Evolutionary conservation across 2,329 filamentous ascomycete genomes (phyloP).

Genomic region (Amesomyces nigricolor): DNA sequence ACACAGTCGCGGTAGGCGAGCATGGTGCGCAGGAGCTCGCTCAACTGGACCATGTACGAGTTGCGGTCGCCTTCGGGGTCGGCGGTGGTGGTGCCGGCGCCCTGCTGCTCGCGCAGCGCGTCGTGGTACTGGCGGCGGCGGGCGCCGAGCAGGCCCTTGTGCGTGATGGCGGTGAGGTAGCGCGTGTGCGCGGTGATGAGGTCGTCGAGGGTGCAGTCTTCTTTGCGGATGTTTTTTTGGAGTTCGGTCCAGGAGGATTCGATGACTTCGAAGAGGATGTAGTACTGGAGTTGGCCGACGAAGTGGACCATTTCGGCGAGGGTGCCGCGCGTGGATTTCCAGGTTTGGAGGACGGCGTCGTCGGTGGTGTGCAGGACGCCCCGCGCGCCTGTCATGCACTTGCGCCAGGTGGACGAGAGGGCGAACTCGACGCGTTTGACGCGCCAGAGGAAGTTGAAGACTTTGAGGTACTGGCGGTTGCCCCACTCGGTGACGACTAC

Average conservation of each 20-base stretch:
- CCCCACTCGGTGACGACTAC: conserved; percentile 96
- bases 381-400: conserved; percentile 89
- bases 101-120: conserved; percentile 31
- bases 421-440: conserved; percentile 97
- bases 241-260: conserved; percentile 92
- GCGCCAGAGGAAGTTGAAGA: conserved; percentile 98
- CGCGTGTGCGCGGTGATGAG: conserved; percentile 85
- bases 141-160: conserved; percentile 87
- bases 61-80: conserved; percentile 56
- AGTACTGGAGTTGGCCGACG: conserved; percentile 93
- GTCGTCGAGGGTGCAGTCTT: conserved; percentile 88
- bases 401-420: conserved; percentile 82
- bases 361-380: conserved; percentile 80
- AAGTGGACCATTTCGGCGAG: conserved; percentile 99
- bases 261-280: conserved; percentile 97
- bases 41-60: conserved; percentile 82
- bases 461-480: conserved; percentile 92
- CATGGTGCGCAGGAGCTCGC: conserved; percentile 91
- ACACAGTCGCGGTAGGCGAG: conserved; percentile 88
- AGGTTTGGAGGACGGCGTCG: conserved; percentile 64
- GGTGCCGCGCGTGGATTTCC: conserved; percentile 83
- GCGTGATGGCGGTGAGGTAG: conserved; percentile 90
- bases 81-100: conserved; percentile 42
- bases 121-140: conserved; percentile 42
- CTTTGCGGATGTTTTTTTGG: conserved; percentile 73